These are phyloP conservation scores for Geotrichum carabidarum DNA, from an alignment of 1,139 yeast species.

Conservation along the genomic window DNA sequence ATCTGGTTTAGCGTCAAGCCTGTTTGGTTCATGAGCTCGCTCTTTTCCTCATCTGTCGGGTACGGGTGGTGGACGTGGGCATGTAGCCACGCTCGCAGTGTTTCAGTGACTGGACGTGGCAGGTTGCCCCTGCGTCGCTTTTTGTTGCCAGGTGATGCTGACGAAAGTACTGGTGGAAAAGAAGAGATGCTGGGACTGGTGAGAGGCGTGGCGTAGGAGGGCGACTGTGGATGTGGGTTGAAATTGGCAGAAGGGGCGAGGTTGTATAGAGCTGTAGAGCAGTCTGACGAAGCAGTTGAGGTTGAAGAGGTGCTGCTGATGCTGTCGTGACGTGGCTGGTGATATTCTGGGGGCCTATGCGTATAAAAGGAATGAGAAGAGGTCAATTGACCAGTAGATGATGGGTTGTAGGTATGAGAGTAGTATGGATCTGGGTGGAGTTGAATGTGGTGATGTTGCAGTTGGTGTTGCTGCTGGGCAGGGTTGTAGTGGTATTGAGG, in stretches of 20 bases:
- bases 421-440: constrained; percentile 1
- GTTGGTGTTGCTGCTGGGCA: background rate
- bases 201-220: background rate
- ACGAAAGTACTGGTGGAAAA: background rate
- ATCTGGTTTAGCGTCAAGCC: constrained; percentile 87
- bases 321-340: constrained; percentile 1
- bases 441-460: background rate
- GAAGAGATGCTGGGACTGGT: background rate
- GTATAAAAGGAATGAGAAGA: background rate
- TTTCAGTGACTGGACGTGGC: constrained; percentile 83
- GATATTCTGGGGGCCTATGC: background rate
- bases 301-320: background rate
- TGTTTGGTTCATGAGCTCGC: constrained; percentile 70
- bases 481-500: background rate
- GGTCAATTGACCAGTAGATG: background rate
- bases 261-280: background rate
- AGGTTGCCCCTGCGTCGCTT: constrained; percentile 61
- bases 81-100: constrained; percentile 76
- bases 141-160: background rate
- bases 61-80: constrained; percentile 87
- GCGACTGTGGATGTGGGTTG: background rate
- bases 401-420: background rate
- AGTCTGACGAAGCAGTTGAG: background rate
- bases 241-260: background rate
- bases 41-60: constrained; percentile 86